Conservation (phyloP, 805 yeast genomes). For the Sungouiella blattae region DNA sequence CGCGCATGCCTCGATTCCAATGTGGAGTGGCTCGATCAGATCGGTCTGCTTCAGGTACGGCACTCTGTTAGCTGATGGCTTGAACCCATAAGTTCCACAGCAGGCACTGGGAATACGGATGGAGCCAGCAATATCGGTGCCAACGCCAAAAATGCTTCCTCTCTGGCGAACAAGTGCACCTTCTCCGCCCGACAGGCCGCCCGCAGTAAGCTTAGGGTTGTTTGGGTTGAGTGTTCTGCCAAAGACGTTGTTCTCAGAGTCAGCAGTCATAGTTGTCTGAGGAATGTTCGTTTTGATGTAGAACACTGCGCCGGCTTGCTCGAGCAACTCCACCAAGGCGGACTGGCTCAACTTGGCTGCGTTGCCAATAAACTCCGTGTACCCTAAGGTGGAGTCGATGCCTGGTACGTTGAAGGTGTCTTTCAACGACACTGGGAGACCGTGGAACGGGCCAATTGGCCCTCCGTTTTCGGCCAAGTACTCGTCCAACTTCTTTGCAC, state of each 20-base stretch:
- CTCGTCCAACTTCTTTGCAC: constrained; percentile 20
- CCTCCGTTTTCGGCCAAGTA: constrained; percentile 14
- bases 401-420: constrained; percentile 46
- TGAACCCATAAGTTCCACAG: constrained; percentile 1
- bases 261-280: neutral
- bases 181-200: constrained; percentile 1
- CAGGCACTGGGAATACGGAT: neutral
- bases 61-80: neutral
- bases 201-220: constrained; percentile 1
- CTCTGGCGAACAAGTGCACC: neutral
- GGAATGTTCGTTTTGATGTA: constrained; percentile 1
- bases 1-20: constrained; percentile 34
- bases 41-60: neutral
- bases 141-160: neutral
- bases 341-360: constrained; percentile 28
- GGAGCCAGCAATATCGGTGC: constrained; percentile 1
- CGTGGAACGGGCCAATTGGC: constrained; percentile 24
- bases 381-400: constrained; percentile 33
- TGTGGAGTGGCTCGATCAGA: neutral
- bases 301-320: neutral
- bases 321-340: constrained; percentile 3
- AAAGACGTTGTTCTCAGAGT: neutral
- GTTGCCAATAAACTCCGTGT: constrained; percentile 34
- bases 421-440: constrained; percentile 28
- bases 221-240: constrained; percentile 1